Evolutionary conservation across 176 grass and related monocot genomes (phyloP).

Genomic region (Aegilops tauschii): DNA sequence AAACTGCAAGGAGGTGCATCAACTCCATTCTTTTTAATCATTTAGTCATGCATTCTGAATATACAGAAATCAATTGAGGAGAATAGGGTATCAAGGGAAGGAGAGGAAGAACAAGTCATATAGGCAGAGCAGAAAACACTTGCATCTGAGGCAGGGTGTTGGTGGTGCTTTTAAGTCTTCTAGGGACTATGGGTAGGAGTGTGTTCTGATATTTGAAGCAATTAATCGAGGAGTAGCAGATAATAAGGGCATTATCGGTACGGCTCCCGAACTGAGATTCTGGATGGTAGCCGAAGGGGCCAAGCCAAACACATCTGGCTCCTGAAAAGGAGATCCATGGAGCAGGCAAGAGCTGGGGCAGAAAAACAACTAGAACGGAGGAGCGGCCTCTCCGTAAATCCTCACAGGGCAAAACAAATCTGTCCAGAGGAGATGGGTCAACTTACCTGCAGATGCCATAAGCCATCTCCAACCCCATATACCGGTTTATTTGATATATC

Average conservation of each 20-base stretch:
- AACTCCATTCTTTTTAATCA: background rate
- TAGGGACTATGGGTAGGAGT: background rate
- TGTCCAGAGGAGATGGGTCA: background rate
- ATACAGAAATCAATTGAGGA: constrained; percentile 6
- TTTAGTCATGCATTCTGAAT: background rate
- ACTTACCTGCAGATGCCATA: background rate
- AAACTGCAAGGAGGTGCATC: background rate
- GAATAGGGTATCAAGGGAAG: background rate
- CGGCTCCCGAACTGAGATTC: no score
- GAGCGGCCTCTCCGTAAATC: background rate
- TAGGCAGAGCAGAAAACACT: background rate
- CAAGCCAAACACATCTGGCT: background rate
- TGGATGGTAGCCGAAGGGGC: no score
- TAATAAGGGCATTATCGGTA: no score
- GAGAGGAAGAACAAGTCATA: background rate
- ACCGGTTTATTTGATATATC: background rate
- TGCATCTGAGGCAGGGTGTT: background rate
- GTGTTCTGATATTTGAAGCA: background rate
- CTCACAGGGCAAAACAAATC: background rate
- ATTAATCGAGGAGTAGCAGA: background rate
- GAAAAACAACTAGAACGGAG: background rate
- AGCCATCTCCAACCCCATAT: background rate
- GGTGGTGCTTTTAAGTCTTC: background rate
- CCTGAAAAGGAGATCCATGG: background rate
- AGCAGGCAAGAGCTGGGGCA: background rate